A percentile compares a stretch with the other conserved stretches of the same genome.
These are phyloP conservation scores for Thermothielavioides terrestris DNA, from an alignment of 495 filamentous ascomycete species.

Conservation along the genomic window DNA sequence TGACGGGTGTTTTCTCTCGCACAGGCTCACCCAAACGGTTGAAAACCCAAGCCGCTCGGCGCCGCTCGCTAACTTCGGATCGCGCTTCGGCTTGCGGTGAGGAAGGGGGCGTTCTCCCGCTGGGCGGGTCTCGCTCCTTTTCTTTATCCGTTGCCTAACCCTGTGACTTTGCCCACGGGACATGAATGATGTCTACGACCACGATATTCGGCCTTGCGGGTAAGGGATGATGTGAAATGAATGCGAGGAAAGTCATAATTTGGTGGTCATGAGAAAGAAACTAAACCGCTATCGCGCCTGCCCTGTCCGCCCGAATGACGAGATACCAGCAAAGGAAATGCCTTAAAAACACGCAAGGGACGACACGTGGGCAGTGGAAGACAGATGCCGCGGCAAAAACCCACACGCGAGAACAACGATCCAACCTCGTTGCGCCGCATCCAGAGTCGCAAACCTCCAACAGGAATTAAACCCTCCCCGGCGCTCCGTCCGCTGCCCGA, in stretches of 20 bases:
- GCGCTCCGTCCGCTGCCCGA: too few species aligned
- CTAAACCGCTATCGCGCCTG: not conserved
- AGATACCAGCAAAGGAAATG: not conserved
- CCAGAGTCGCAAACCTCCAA: too few species aligned
- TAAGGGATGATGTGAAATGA: not conserved
- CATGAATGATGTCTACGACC: not conserved
- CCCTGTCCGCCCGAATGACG: not conserved
- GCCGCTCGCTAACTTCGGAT: conserved; percentile 57
- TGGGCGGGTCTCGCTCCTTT: not conserved
- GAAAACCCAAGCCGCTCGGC: conserved; percentile 49
- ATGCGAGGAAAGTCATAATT: conserved; percentile 2
- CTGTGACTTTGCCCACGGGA: not conserved
- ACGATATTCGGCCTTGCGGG: not conserved
- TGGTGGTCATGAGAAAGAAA: not conserved
- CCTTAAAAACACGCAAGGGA: too few species aligned
- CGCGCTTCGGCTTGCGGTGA: conserved; percentile 62
- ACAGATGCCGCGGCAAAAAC: too few species aligned
- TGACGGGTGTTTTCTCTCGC: not conserved
- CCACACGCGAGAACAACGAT: too few species aligned
- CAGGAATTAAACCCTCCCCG: too few species aligned
- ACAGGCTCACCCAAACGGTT: conserved; percentile 55
- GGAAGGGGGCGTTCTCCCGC: too few species aligned
- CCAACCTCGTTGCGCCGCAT: too few species aligned
- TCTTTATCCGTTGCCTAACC: not conserved
- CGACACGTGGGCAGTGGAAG: too few species aligned